These are phyloP conservation scores for Avicennia marina DNA, from an alignment of 257 asterid genomes.

Conservation along the genomic window DNA sequence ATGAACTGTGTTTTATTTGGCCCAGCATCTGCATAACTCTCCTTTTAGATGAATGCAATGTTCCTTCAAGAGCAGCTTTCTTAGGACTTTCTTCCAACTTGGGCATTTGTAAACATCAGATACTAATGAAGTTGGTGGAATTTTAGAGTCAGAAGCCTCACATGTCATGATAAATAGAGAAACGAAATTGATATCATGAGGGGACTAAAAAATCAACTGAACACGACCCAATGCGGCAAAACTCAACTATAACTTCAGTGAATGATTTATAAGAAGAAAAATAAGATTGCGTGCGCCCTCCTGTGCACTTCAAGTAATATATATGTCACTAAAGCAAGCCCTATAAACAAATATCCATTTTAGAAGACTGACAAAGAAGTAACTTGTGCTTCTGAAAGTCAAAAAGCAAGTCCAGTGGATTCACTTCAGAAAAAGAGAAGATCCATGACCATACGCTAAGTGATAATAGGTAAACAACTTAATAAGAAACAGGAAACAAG, in stretches of 20 bases:
- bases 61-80: constrained; percentile 58
- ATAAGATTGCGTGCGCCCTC: background rate
- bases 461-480: too few relatives aligned
- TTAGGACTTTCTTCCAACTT: constrained; percentile 72
- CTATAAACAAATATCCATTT: background rate
- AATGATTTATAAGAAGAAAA: background rate
- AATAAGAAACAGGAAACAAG: too few relatives aligned
- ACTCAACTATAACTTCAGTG: constrained; percentile 11
- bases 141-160: constrained; percentile 26
- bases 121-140: constrained; percentile 44
- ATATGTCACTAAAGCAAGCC: too few relatives aligned
- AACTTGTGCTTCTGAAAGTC: too few relatives aligned
- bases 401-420: too few relatives aligned
- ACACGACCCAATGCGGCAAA: too few relatives aligned
- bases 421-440: too few relatives aligned
- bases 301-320: too few relatives aligned
- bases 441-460: too few relatives aligned
- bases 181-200: too few relatives aligned
- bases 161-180: background rate
- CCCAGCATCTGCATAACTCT: constrained; percentile 84
- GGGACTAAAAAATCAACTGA: too few relatives aligned
- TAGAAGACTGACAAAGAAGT: too few relatives aligned
- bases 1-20: constrained; percentile 87
- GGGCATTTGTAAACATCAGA: constrained; percentile 85
- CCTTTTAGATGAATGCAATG: constrained; percentile 49